A percentile compares a stretch with the other conserved stretches of the same genome.
These are phyloP conservation scores for Glaciozyma antarctica DNA, from an alignment of 768 basidiomycete species.

Conservation along the genomic window DNA sequence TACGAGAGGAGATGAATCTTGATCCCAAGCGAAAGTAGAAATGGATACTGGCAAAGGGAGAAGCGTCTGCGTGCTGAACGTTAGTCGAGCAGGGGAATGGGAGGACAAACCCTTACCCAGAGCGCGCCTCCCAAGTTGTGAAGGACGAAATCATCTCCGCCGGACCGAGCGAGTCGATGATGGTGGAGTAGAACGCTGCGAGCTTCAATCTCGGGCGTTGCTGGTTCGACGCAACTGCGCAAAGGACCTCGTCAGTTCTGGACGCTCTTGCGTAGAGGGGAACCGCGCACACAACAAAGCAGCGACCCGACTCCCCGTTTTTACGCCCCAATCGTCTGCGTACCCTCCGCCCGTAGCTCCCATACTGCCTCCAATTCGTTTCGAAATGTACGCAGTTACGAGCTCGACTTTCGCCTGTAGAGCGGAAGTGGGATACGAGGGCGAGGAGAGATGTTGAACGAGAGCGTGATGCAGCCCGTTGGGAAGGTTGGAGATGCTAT, in stretches of 20 bases:
- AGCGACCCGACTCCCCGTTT: slow-evolving; percentile 6
- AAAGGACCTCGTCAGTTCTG: not conserved
- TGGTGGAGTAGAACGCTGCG: slow-evolving; percentile 19
- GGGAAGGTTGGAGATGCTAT: not conserved
- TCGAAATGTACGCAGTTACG: not conserved
- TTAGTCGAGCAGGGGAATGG: not conserved
- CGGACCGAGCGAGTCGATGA: slow-evolving; percentile 22
- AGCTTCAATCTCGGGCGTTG: not conserved
- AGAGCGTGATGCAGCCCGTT: not conserved
- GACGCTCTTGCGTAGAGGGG: not conserved
- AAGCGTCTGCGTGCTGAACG: not conserved
- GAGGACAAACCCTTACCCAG: not conserved
- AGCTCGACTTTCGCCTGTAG: not conserved
- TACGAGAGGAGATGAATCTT: slow-evolving; percentile 23
- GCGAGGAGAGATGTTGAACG: slow-evolving; percentile 1
- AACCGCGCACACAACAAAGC: slow-evolving; percentile 9
- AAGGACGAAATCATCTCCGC: slow-evolving; percentile 12
- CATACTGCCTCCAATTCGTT: not conserved
- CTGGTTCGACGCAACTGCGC: slow-evolving; percentile 6
- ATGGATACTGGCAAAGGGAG: slow-evolving; percentile 31
- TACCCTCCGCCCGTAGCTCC: not conserved
- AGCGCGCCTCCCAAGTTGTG: slow-evolving; percentile 7
- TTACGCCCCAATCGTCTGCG: slow-evolving; percentile 15
- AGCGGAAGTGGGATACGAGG: too few relatives aligned
- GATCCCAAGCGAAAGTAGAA: slow-evolving; percentile 25